Conservation (phyloP, 345 rosid species). For the Gossypium arboreum region DNA sequence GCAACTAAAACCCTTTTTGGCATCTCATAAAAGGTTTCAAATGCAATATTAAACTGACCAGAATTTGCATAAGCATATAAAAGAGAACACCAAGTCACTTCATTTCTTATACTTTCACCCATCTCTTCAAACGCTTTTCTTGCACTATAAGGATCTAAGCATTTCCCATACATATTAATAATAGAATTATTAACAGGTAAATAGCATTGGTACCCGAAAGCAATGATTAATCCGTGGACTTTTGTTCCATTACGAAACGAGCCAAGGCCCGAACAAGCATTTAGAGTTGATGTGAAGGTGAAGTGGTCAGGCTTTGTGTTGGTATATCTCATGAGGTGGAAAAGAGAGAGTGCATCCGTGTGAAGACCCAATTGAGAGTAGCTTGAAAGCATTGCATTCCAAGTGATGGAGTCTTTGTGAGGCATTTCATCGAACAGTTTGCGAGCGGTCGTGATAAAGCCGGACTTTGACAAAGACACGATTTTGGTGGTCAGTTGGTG, state of each 20-base stretch:
- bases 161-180: constrained; percentile 80
- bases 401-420: constrained; percentile 47
- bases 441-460: constrained; percentile 48
- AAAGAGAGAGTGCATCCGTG: constrained; percentile 47
- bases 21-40: constrained; percentile 45
- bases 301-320: constrained; percentile 47
- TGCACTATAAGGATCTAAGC: constrained; percentile 44
- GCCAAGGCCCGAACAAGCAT: constrained; percentile 42
- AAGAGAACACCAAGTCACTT: constrained; percentile 84
- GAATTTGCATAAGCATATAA: constrained; percentile 54
- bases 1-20: constrained; percentile 48
- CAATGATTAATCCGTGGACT: constrained; percentile 45
- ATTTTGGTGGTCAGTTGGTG: constrained; percentile 51
- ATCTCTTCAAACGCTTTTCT: constrained; percentile 49
- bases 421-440: constrained; percentile 69
- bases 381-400: constrained; percentile 73
- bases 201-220: constrained; percentile 37
- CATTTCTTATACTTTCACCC: constrained; percentile 41
- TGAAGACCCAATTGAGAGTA: constrained; percentile 59
- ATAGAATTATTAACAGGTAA: constrained; percentile 60
- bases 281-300: constrained; percentile 60
- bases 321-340: constrained; percentile 39
- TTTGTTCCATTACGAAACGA: constrained; percentile 42
- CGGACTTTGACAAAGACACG: constrained; percentile 31
- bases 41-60: constrained; percentile 35